Evolutionary conservation across 2,329 filamentous ascomycete genomes (phyloP).

Genomic region (Dactylellina drechsleri): DNA sequence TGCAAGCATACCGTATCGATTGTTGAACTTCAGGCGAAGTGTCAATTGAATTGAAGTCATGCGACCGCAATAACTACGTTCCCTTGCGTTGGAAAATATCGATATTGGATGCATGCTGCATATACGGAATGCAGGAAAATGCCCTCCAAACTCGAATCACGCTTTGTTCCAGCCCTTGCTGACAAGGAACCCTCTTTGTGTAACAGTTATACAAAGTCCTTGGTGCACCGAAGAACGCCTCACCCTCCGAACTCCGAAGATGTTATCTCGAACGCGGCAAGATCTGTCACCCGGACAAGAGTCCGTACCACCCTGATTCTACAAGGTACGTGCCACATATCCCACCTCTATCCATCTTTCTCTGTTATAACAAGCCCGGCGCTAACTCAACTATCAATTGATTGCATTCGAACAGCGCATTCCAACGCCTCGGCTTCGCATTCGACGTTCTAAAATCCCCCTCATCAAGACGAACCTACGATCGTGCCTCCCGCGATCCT

Average conservation of each 20-base stretch:
- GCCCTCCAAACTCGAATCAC: too few species aligned
- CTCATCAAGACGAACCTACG: slow-evolving; percentile 61
- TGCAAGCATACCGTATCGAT: background rate
- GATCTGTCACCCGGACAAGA: slow-evolving; percentile 63
- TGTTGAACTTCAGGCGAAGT: background rate
- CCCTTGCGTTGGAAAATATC: too few species aligned
- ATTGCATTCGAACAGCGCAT: slow-evolving; percentile 58
- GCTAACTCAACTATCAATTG: background rate
- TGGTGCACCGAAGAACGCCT: slow-evolving; percentile 60
- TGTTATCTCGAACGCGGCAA: slow-evolving; percentile 62
- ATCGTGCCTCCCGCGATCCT: slow-evolving; percentile 59
- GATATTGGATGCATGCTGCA: too few species aligned
- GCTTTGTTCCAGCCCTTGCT: background rate
- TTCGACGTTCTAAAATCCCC: slow-evolving; percentile 63
- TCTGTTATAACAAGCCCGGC: background rate
- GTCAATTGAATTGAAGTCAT: too few species aligned
- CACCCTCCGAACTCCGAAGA: slow-evolving; percentile 61
- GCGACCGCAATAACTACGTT: too few species aligned
- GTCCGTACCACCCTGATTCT: slow-evolving; percentile 61
- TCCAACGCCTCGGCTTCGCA: slow-evolving; percentile 62
- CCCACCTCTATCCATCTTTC: background rate
- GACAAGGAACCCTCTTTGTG: background rate
- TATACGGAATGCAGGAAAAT: too few species aligned
- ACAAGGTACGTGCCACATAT: slow-evolving; percentile 58
- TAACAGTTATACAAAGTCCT: slow-evolving; percentile 61